phyloP scores from a whole-genome alignment of 495 filamentous ascomycete species.

The Neurospora sp. region DNA sequence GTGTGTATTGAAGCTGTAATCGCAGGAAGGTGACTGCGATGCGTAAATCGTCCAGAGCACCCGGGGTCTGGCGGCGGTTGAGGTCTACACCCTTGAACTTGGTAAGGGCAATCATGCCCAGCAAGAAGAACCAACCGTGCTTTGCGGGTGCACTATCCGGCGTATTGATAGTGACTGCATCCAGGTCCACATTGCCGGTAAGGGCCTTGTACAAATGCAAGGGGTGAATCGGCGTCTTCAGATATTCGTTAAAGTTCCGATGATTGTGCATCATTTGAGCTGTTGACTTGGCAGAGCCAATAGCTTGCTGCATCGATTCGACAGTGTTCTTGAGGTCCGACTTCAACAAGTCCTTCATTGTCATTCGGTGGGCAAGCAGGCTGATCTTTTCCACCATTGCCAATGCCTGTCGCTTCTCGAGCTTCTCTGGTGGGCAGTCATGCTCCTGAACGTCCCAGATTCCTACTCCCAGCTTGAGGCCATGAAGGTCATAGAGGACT shows the following conservation, averaged over 20 bases:
- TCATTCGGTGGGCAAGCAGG: conserved; percentile 67
- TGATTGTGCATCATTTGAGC: conserved; percentile 64
- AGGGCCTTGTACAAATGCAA: conserved; percentile 68
- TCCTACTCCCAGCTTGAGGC: conserved; percentile 64
- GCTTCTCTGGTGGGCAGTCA: conserved; percentile 59
- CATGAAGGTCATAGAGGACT: conserved; percentile 81
- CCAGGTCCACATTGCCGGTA: conserved; percentile 58
- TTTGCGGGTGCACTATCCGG: conserved; percentile 52
- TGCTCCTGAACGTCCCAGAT: conserved; percentile 63
- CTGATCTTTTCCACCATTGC: conserved; percentile 76
- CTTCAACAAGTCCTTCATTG: conserved; percentile 84
- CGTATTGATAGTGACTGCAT: conserved; percentile 40
- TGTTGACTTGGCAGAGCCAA: conserved; percentile 50
- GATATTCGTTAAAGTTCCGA: conserved; percentile 61
- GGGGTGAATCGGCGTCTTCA: conserved; percentile 74
- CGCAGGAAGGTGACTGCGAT: conserved; percentile 73
- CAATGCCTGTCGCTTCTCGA: conserved; percentile 66
- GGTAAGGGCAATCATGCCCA: conserved; percentile 77
- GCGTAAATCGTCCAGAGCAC: conserved; percentile 76
- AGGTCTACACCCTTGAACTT: conserved; percentile 65
- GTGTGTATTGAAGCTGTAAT: conserved; percentile 76
- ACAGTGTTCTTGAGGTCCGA: conserved; percentile 79
- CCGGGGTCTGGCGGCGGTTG: conserved; percentile 66
- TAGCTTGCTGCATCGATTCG: conserved; percentile 71
- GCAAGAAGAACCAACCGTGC: conserved; percentile 86